These are phyloP conservation scores for Suillus hirtellus DNA, from an alignment of 768 basidiomycete species.

Conservation along the genomic window DNA sequence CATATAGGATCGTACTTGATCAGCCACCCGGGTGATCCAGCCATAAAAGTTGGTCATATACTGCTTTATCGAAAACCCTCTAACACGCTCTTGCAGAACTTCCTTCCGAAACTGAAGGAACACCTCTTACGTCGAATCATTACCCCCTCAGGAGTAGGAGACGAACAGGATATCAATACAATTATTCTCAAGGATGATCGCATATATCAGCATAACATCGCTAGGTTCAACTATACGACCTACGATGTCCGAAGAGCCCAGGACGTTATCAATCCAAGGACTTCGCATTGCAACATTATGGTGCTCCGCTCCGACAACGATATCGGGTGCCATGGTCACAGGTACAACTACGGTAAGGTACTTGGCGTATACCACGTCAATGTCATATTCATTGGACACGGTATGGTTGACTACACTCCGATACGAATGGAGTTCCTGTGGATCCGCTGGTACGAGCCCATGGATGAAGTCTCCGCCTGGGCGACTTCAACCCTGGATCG, in stretches of 20 bases:
- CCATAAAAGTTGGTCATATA: neutral
- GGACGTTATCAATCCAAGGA: neutral
- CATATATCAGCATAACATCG: neutral
- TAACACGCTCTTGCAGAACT: conserved; percentile 14
- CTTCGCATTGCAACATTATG: neutral
- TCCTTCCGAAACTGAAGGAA: conserved; percentile 7
- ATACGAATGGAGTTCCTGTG: conserved; percentile 4
- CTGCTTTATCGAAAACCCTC: too few species aligned
- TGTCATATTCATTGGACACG: neutral
- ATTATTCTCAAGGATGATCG: neutral
- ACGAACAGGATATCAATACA: conserved; percentile 39
- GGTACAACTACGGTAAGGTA: neutral
- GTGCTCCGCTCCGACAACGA: neutral
- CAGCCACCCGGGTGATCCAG: neutral
- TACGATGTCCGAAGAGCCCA: neutral
- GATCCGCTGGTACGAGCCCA: conserved; percentile 2
- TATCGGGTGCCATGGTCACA: neutral
- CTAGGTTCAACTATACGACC: conserved; percentile 1
- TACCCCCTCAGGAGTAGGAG: conserved; percentile 35
- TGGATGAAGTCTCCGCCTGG: neutral
- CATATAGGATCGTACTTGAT: conserved; percentile 17
- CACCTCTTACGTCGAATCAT: conserved; percentile 13
- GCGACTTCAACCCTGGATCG: neutral
- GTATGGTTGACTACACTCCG: neutral
- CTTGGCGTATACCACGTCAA: conserved; percentile 8